Evolutionary conservation across 208 protist genomes (phyloP).

Genomic region (Balamuthia mandrillaris): DNA sequence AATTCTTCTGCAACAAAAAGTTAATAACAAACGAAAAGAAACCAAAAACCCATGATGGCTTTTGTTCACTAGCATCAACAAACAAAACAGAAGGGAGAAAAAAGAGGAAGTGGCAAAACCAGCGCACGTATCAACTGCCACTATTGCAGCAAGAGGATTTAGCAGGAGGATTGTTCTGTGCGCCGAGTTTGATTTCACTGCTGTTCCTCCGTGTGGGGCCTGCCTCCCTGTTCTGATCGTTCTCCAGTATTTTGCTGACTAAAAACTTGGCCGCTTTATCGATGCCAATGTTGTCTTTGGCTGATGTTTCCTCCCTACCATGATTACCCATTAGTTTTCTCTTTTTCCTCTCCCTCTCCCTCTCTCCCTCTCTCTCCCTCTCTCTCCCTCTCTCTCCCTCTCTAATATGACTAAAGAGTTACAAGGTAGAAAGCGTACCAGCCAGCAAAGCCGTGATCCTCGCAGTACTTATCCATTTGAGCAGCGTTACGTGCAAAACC

Average conservation of each 20-base stretch:
- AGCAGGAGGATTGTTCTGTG: too few species aligned
- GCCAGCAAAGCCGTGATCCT: background rate
- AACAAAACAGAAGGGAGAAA: too few species aligned
- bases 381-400: background rate
- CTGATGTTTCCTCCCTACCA: constrained; percentile 68
- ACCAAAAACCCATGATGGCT: too few species aligned
- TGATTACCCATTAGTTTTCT: background rate
- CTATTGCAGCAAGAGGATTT: constrained; percentile 4
- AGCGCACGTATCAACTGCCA: background rate
- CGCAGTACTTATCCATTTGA: constrained; percentile 60
- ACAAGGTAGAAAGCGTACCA: background rate
- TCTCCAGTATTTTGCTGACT: constrained; percentile 59
- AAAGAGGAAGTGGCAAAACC: background rate
- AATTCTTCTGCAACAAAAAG: too few species aligned
- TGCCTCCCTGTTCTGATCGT: constrained; percentile 11
- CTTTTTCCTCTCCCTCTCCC: background rate
- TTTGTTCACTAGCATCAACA: too few species aligned
- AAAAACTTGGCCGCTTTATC: constrained; percentile 60
- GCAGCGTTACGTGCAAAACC: constrained; percentile 49
- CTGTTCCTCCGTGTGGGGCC: background rate
- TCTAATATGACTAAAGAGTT: background rate
- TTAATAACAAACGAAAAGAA: too few species aligned
- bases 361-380: background rate
- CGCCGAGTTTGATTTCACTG: too few species aligned
- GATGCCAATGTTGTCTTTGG: constrained; percentile 70